These are phyloP conservation scores for Flaveria sonorensis DNA, from an alignment of 129 eudicot species.

Conservation along the genomic window DNA sequence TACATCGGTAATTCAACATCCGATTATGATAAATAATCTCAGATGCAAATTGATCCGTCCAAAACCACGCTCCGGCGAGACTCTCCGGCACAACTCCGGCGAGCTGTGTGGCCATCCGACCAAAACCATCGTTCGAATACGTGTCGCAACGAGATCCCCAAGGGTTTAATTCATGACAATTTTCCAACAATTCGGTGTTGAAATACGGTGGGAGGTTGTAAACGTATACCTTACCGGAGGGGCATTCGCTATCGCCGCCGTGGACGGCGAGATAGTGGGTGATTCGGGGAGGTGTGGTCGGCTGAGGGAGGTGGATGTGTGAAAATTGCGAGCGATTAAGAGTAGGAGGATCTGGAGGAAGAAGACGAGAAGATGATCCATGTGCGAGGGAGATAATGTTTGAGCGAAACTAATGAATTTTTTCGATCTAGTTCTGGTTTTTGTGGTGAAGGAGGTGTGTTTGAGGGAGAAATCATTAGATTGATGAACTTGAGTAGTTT, in stretches of 20 bases:
- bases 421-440: constrained; percentile 45
- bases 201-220: constrained; percentile 61
- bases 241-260: constrained; percentile 37
- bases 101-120: constrained; percentile 46
- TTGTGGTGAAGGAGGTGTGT: constrained; percentile 38
- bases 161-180: constrained; percentile 63
- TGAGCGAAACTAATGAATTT: constrained; percentile 35
- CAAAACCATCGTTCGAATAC: constrained; percentile 64
- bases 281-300: not conserved
- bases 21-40: constrained; percentile 78
- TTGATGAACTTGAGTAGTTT: constrained; percentile 20
- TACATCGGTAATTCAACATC: constrained; percentile 61
- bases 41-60: constrained; percentile 87
- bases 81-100: constrained; percentile 48
- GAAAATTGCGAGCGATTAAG: constrained; percentile 48
- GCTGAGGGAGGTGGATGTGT: constrained; percentile 33
- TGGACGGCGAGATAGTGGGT: constrained; percentile 1
- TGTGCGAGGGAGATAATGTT: constrained; percentile 61
- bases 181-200: constrained; percentile 51
- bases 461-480: constrained; percentile 64
- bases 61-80: constrained; percentile 56
- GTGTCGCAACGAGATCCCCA: constrained; percentile 69
- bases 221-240: constrained; percentile 51
- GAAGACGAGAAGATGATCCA: constrained; percentile 70
- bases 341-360: constrained; percentile 75